A percentile compares a stretch with the other conserved stretches of the same genome.
Evolutionary conservation across 2,329 filamentous ascomycete species (phyloP).

Genomic region (Aureobasidium sp.): DNA sequence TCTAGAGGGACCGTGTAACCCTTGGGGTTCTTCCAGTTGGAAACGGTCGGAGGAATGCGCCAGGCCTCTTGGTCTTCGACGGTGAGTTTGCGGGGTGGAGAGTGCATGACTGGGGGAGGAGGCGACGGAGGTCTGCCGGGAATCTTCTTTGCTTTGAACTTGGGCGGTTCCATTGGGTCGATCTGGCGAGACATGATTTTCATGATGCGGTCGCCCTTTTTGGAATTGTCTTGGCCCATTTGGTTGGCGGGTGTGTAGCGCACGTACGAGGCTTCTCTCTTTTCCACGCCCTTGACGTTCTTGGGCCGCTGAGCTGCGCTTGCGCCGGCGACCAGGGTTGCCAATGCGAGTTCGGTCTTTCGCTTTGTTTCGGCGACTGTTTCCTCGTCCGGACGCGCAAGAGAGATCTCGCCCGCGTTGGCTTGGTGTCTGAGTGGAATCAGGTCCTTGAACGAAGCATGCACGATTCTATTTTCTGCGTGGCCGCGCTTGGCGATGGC

Average conservation of each 20-base stretch:
- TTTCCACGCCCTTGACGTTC: slow-evolving; percentile 73
- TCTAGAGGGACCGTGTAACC: slow-evolving; percentile 94
- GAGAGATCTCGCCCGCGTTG: slow-evolving; percentile 82
- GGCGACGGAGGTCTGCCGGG: slow-evolving; percentile 86
- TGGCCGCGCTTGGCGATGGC: slow-evolving; percentile 90
- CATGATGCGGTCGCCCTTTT: slow-evolving; percentile 92
- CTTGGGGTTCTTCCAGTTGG: slow-evolving; percentile 99
- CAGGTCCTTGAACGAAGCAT: slow-evolving; percentile 93
- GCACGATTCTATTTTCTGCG: slow-evolving; percentile 73
- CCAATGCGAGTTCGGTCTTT: slow-evolving; percentile 79
- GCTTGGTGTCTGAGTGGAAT: slow-evolving; percentile 91
- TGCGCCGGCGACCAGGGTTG: slow-evolving; percentile 73
- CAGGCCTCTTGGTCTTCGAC: slow-evolving; percentile 96
- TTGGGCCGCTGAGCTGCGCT: slow-evolving; percentile 93
- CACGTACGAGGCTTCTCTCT: slow-evolving; percentile 82
- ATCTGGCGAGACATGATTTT: slow-evolving; percentile 93
- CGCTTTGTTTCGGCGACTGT: slow-evolving; percentile 78
- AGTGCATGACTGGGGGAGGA: slow-evolving; percentile 90
- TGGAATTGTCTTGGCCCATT: slow-evolving; percentile 83
- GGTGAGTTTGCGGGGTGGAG: slow-evolving; percentile 86
- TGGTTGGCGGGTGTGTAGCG: slow-evolving; percentile 90
- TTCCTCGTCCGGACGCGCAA: slow-evolving; percentile 78
- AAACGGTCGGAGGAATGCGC: slow-evolving; percentile 84
- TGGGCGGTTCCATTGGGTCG: slow-evolving; percentile 94
- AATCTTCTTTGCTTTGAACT: slow-evolving; percentile 99